These are phyloP conservation scores for Staphylotrichum tortipilum DNA, from an alignment of 495 filamentous ascomycete genomes.

Conservation along the genomic window DNA sequence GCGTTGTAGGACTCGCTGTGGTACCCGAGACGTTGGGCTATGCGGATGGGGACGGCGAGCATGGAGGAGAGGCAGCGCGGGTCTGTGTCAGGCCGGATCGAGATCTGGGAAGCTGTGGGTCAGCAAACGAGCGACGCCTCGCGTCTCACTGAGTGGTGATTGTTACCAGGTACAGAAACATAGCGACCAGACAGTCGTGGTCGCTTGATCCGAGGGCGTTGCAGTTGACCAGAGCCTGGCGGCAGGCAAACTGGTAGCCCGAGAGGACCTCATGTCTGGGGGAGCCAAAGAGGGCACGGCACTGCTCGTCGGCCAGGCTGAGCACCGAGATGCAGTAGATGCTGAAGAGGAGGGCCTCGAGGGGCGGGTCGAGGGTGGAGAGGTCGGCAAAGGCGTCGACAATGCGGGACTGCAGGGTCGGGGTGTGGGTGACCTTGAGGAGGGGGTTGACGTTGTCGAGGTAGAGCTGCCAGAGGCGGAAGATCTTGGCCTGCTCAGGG, in stretches of 20 bases:
- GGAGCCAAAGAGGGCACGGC: slow-evolving; percentile 32
- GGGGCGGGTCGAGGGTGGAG: slow-evolving; percentile 17
- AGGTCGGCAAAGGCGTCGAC: slow-evolving; percentile 29
- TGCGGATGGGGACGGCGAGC: slow-evolving; percentile 45
- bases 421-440: slow-evolving; percentile 45
- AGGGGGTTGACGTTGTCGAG: slow-evolving; percentile 46
- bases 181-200: slow-evolving; percentile 49
- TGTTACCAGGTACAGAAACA: slow-evolving; percentile 50
- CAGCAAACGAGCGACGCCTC: background rate
- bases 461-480: slow-evolving; percentile 47
- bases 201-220: slow-evolving; percentile 38
- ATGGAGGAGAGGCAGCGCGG: slow-evolving; percentile 48
- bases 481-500: slow-evolving; percentile 34
- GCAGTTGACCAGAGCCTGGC: slow-evolving; percentile 46
- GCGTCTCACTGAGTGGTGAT: no score
- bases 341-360: slow-evolving; percentile 47
- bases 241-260: slow-evolving; percentile 45
- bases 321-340: slow-evolving; percentile 46
- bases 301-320: slow-evolving; percentile 38
- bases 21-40: slow-evolving; percentile 47
- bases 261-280: slow-evolving; percentile 33
- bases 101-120: slow-evolving; percentile 40
- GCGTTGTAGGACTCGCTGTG: slow-evolving; percentile 35
- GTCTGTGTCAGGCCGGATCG: slow-evolving; percentile 34
- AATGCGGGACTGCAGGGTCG: slow-evolving; percentile 37